These are phyloP conservation scores for Aspergillus campestris DNA, from an alignment of 495 filamentous ascomycete genomes.

Conservation along the genomic window DNA sequence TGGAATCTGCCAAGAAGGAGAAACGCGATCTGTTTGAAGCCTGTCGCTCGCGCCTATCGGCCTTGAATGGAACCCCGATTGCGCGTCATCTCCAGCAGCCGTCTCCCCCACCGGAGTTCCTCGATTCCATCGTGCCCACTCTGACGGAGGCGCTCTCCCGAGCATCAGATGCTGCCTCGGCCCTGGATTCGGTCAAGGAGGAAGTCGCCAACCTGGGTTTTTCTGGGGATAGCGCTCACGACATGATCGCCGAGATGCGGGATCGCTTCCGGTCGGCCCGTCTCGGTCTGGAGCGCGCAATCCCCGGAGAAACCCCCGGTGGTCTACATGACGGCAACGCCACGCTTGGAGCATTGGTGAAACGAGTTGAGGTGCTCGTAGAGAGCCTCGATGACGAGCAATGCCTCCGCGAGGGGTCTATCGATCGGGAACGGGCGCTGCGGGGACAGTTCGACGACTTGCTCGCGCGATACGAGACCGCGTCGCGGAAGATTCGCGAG, in stretches of 20 bases:
- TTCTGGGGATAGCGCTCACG: constrained; percentile 32
- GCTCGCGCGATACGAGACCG: constrained; percentile 28
- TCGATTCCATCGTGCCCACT: constrained; percentile 24
- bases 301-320: constrained; percentile 54
- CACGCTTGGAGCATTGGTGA: constrained; percentile 30
- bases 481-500: constrained; percentile 36
- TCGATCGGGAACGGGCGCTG: constrained; percentile 29
- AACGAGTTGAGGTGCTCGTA: constrained; percentile 30
- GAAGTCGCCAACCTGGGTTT: constrained; percentile 50
- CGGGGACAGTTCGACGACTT: constrained; percentile 36
- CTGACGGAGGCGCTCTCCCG: constrained; percentile 27
- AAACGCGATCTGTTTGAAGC: constrained; percentile 32
- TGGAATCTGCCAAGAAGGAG: constrained; percentile 31
- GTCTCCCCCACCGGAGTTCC: constrained; percentile 33
- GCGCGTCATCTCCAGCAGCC: constrained; percentile 22
- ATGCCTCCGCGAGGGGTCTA: constrained; percentile 20
- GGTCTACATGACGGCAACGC: constrained; percentile 28
- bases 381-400: constrained; percentile 26
- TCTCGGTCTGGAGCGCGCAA: constrained; percentile 56
- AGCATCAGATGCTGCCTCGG: constrained; percentile 26
- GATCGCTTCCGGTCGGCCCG: constrained; percentile 54
- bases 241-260: constrained; percentile 45
- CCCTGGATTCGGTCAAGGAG: constrained; percentile 29
- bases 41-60: constrained; percentile 27
- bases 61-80: constrained; percentile 25